Conservation (phyloP, 345 rosid genomes). For the Clausena lansium region DNA sequence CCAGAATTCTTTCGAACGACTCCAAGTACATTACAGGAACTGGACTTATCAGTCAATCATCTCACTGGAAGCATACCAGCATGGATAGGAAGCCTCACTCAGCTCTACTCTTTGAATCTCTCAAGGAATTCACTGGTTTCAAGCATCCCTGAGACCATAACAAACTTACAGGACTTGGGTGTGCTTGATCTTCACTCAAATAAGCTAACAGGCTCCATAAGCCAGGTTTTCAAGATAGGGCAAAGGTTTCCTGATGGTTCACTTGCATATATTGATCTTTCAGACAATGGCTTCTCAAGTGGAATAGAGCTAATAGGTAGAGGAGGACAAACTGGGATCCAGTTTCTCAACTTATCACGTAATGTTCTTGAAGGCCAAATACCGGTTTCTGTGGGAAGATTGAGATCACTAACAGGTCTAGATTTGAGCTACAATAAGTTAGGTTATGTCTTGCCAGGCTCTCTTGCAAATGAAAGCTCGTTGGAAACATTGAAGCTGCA, state of each 20-base stretch:
- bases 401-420: slow-evolving; percentile 27
- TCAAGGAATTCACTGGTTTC: slow-evolving; percentile 45
- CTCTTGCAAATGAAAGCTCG: slow-evolving; percentile 34
- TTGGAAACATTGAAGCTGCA: slow-evolving; percentile 50
- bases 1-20: slow-evolving; percentile 38
- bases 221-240: slow-evolving; percentile 35
- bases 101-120: slow-evolving; percentile 46
- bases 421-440: slow-evolving; percentile 47
- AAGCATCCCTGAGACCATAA: slow-evolving; percentile 31
- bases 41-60: slow-evolving; percentile 45
- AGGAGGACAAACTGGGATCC: slow-evolving; percentile 27
- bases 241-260: slow-evolving; percentile 40
- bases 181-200: slow-evolving; percentile 54
- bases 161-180: slow-evolving; percentile 29
- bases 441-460: slow-evolving; percentile 32
- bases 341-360: slow-evolving; percentile 43
- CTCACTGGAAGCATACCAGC: slow-evolving; percentile 40
- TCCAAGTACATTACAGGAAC: slow-evolving; percentile 49
- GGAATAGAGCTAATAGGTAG: slow-evolving; percentile 31
- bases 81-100: slow-evolving; percentile 50
- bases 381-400: slow-evolving; percentile 27
- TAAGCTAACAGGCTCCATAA: slow-evolving; percentile 39
- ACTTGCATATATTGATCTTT: slow-evolving; percentile 44
- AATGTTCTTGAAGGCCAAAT: slow-evolving; percentile 26
- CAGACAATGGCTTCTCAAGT: slow-evolving; percentile 40